These are phyloP conservation scores for Rehmannia glutinosa DNA, from an alignment of 257 asterid genomes.

Conservation along the genomic window DNA sequence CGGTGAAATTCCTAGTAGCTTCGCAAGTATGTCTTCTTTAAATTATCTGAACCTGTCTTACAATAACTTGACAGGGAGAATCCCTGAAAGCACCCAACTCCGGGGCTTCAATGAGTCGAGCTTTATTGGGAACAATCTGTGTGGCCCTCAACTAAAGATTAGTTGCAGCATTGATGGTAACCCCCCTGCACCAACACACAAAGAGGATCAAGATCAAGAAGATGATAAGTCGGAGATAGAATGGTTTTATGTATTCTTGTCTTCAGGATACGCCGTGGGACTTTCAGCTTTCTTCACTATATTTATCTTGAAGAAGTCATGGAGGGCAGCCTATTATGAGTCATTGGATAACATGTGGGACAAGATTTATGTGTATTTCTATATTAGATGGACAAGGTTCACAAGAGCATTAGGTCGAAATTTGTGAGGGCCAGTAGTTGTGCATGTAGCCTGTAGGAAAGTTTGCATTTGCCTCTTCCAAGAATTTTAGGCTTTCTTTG, in stretches of 20 bases:
- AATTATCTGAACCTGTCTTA: constrained; percentile 19
- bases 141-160: constrained; percentile 23
- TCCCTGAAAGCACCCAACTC: constrained; percentile 28
- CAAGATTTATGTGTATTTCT: not conserved
- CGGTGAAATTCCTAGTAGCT: constrained; percentile 28
- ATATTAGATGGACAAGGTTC: not conserved
- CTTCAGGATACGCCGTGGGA: constrained; percentile 20
- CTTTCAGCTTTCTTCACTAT: not conserved
- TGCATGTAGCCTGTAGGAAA: too few relatives aligned
- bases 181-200: not conserved
- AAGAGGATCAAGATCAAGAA: not conserved
- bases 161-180: not conserved
- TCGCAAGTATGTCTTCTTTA: not conserved
- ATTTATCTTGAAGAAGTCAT: constrained; percentile 8
- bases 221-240: not conserved
- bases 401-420: not conserved
- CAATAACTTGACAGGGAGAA: constrained; percentile 25
- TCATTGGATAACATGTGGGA: not conserved
- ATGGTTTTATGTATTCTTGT: constrained; percentile 15
- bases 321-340: constrained; percentile 8
- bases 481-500: too few relatives aligned
- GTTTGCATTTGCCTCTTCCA: too few relatives aligned
- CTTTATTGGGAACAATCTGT: constrained; percentile 24
- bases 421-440: too few relatives aligned
- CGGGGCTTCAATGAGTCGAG: not conserved